Base-by-base conservation (phyloP, 306 rosid species). In the Dryas alaskensis region DNA sequence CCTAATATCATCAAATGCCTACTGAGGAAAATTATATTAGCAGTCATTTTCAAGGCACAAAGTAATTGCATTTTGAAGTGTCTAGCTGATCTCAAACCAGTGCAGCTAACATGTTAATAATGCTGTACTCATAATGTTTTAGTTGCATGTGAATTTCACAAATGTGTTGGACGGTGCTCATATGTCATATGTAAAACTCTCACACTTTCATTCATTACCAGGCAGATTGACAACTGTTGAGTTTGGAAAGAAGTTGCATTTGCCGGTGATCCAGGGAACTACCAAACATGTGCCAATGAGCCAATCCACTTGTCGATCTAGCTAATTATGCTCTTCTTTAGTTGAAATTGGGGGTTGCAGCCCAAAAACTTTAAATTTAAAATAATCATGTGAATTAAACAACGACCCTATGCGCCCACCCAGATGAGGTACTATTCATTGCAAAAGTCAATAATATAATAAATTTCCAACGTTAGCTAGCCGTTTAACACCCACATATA, bases 181-280 rank as follows among this genome's bases (percentile, higher is more conserved):
- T 31, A 37, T 13, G 19, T 25, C 61, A 57, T 22, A 57, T 17
- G 45, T 11, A 31, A 31, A 12, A n/a, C 19, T 42, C 10, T 31
- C 42, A 31, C 42, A 31, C 39, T 27, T 45, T 5, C 47, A 45
- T 40, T 6, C 67, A 40, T 39, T 5, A 27, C 40, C 6, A 37
- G 11, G 37, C 46, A 37, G 3, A 60, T 16, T 62, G 67, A 31
- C 49, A 62, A 42, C 67, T 16, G 67, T 16, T 16, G 65, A 31
- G 44, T 39, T 60, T 2, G 13, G 65, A 27, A 6, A 19, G 55
- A 3, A 31, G 14, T 22, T 25, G 55, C 57, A 25, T 12, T 14
- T 13, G 66, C 67, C 44, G 55, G 66, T 19, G 75, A 37, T 44
- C 44, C 13, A 8, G 45, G 31, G 49, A 72, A 22, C 75, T 9